Evolutionary conservation across 495 filamentous ascomycete species (phyloP), one percentile per base, ranked within the genome.

Genomic region (Cudoniella acicularis): DNA sequence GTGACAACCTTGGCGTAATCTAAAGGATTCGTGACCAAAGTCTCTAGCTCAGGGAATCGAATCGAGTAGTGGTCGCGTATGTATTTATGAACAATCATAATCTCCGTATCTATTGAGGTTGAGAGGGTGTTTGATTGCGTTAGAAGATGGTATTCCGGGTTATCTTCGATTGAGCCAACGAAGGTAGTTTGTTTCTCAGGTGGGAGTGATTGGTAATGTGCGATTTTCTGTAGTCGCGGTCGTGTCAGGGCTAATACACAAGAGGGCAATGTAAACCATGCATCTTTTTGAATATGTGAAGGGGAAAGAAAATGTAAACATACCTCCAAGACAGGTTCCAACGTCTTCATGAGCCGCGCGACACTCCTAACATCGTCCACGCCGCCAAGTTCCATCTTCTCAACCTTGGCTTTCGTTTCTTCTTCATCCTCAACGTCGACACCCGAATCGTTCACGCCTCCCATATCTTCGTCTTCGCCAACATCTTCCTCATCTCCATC

Each of bases 1-100:
- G 91, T 89, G 10, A 98, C 94, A 1, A 90, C 91, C 73, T 96
- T 96, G 13, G 94, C 91, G 75, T 97, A 98, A 66, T 98, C 91
- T 60, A 98, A 78, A 4, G 94, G 90, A 66, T 89, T 96, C 61
- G 86, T 89, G 65, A 98, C 86, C 40, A 98, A 83, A 17, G 89
- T 92, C 73, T 98, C 94, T n/a, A 98, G 82, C 73, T 97, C 93
- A 3, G 93, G 93, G 64, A 97, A 98, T 62, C 94, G 85, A 41
- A 87, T 80, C 16, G 92, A 96, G 73, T 98, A 98, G 73, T 97
- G 91, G 65, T 98, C 94, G 64, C 92, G 82, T 57, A 97, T 87
- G 67, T 87, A 91, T 78, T 98, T 98, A 77, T 98, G 95, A 54
- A 97, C 89, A 11, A 92, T 86, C 9, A 88, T 89, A 49, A 97